Evolutionary conservation across 192 early-diverging fungal genomes (phyloP).

Genomic region (Gaertneriomyces semiglobifer): DNA sequence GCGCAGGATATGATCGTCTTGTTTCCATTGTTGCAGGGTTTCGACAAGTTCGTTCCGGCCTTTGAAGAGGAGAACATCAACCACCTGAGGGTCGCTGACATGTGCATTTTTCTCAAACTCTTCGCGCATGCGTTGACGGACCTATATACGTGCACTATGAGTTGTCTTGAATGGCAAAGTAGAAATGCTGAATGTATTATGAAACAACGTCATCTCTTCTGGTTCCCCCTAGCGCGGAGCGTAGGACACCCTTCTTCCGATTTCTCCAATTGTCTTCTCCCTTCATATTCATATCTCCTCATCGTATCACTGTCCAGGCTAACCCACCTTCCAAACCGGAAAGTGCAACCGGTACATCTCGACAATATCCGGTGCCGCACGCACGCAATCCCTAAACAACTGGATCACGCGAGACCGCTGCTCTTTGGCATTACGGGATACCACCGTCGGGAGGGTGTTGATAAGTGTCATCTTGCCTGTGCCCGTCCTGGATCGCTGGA

Average conservation of each 20-base stretch:
- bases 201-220: too few relatives aligned
- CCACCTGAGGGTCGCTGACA: constrained; percentile 68
- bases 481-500: too few relatives aligned
- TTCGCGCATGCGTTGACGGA: constrained; percentile 82
- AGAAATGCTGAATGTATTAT: background rate
- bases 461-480: background rate
- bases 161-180: background rate
- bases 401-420: constrained; percentile 27
- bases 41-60: constrained; percentile 84
- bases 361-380: constrained; percentile 36
- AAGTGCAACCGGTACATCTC: constrained; percentile 35
- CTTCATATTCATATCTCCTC: background rate
- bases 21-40: constrained; percentile 91
- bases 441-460: constrained; percentile 15
- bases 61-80: constrained; percentile 85
- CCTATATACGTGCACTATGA: constrained; percentile 60
- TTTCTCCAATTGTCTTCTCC: background rate
- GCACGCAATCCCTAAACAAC: constrained; percentile 18
- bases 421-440: constrained; percentile 21
- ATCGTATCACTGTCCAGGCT: background rate
- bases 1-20: constrained; percentile 78
- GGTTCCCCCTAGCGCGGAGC: too few relatives aligned
- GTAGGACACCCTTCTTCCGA: background rate
- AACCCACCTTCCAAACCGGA: constrained; percentile 22
- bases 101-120: constrained; percentile 83